Percentiles rank a stretch among this genome's conserved stretches.
Conservation (phyloP, 2,329 filamentous ascomycete genomes). For the Teratosphaeria nubilosa region DNA sequence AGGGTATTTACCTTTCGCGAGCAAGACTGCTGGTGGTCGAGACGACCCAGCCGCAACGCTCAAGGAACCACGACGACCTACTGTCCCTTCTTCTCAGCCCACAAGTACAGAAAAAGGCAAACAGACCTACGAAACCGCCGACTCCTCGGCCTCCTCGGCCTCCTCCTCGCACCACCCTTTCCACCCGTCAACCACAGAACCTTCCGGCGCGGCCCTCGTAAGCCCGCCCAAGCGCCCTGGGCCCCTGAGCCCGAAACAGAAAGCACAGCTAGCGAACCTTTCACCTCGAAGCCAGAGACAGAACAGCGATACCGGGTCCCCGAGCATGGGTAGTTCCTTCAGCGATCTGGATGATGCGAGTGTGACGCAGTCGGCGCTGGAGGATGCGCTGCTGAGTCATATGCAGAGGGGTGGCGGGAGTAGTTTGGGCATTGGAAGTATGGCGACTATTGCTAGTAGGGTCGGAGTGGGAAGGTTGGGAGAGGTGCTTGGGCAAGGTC, state of each 20-base stretch:
- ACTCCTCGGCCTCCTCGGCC: slow-evolving; percentile 35
- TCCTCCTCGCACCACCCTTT: slow-evolving; percentile 21
- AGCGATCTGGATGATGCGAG: slow-evolving; percentile 78
- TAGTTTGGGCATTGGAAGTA: slow-evolving; percentile 8
- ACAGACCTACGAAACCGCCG: slow-evolving; percentile 1
- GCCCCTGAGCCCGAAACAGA: slow-evolving; percentile 43
- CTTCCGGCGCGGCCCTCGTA: slow-evolving; percentile 10
- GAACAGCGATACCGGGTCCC: slow-evolving; percentile 57
- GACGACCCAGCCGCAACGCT: slow-evolving; percentile 16
- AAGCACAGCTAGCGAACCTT: slow-evolving; percentile 44
- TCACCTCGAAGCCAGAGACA: slow-evolving; percentile 41
- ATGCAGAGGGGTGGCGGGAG: slow-evolving; percentile 39
- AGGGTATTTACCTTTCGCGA: slow-evolving; percentile 35
- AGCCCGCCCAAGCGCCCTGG: slow-evolving; percentile 7
- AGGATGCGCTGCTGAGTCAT: slow-evolving; percentile 65
- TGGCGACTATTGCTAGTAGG: slow-evolving; percentile 29
- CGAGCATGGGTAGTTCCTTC: slow-evolving; percentile 76
- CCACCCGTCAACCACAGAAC: not conserved
- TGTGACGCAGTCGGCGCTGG: slow-evolving; percentile 68
- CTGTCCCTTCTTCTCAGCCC: slow-evolving; percentile 1
- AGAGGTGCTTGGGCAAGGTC: slow-evolving; percentile 9
- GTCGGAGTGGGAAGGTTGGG: slow-evolving; percentile 49
- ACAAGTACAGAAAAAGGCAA: slow-evolving; percentile 3
- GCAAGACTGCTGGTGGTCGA: slow-evolving; percentile 7
- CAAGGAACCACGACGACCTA: slow-evolving; percentile 4